Conservation (phyloP, 306 rosid species). For the Bauhinia variegata region DNA sequence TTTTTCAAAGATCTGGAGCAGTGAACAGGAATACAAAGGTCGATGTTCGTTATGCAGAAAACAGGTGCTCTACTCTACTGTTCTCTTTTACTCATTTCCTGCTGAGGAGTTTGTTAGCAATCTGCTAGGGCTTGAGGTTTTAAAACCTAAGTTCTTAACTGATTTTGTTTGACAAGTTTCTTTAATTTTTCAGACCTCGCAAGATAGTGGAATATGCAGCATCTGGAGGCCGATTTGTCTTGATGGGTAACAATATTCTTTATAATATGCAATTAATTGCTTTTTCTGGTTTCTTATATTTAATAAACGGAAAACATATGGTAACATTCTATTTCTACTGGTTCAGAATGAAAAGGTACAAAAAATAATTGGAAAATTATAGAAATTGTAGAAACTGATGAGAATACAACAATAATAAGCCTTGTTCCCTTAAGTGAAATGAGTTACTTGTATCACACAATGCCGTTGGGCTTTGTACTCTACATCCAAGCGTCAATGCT, state of each 20-base stretch:
- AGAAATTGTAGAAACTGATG: background rate
- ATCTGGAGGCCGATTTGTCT: slow-evolving; percentile 97
- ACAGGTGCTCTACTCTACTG: slow-evolving; percentile 56
- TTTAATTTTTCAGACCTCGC: slow-evolving; percentile 54
- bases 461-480: too few species aligned
- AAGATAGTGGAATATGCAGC: slow-evolving; percentile 70
- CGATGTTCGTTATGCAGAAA: slow-evolving; percentile 79
- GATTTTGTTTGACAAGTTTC: slow-evolving; percentile 30
- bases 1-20: slow-evolving; percentile 92
- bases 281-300: slow-evolving; percentile 2
- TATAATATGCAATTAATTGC: slow-evolving; percentile 7
- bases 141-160: background rate
- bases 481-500: too few species aligned
- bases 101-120: slow-evolving; percentile 19
- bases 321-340: background rate
- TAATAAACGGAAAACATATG: slow-evolving; percentile 1
- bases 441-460: too few species aligned
- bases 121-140: slow-evolving; percentile 14
- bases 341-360: background rate
- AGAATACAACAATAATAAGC: too few species aligned
- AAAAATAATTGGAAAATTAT: background rate
- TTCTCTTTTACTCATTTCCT: slow-evolving; percentile 29
- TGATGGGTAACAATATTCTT: slow-evolving; percentile 71
- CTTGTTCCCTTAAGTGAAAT: too few species aligned
- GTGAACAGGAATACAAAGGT: slow-evolving; percentile 73